phyloP scores from a whole-genome alignment of 768 basidiomycete species.

The Phallus indusiatus region DNA sequence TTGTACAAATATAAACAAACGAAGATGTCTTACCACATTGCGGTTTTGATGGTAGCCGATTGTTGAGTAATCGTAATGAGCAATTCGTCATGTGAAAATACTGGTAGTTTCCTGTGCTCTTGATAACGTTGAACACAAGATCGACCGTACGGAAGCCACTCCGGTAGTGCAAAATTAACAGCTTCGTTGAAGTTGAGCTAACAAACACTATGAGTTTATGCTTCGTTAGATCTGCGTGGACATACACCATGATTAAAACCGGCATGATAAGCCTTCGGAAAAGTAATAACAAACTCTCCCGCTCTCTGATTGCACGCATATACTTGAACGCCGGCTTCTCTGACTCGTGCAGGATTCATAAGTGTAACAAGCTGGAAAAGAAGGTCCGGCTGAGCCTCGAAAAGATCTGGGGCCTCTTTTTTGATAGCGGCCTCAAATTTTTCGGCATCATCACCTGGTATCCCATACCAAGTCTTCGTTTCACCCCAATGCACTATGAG shows the following conservation, averaged over 20 bases:
- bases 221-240: slow-evolving; percentile 16
- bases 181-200: slow-evolving; percentile 99
- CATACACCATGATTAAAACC: slow-evolving; percentile 97
- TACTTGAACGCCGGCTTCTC: slow-evolving; percentile 82
- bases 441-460: slow-evolving; percentile 90
- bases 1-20: no score
- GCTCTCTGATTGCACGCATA: slow-evolving; percentile 94
- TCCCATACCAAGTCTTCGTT: slow-evolving; percentile 99
- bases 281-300: slow-evolving; percentile 95
- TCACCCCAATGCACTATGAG: slow-evolving; percentile 93
- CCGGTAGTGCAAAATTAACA: slow-evolving; percentile 94
- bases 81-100: slow-evolving; percentile 97
- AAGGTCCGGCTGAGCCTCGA: slow-evolving; percentile 94
- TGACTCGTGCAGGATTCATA: slow-evolving; percentile 87
- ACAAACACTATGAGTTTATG: background rate
- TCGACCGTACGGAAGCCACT: slow-evolving; percentile 84
- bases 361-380: slow-evolving; percentile 96
- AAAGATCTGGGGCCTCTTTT: slow-evolving; percentile 92
- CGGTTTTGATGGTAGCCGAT: slow-evolving; percentile 84
- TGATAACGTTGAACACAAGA: slow-evolving; percentile 88
- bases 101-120: slow-evolving; percentile 84
- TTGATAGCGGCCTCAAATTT: slow-evolving; percentile 95
- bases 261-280: slow-evolving; percentile 95
- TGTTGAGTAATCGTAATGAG: slow-evolving; percentile 97
- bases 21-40: slow-evolving; percentile 88